Base-by-base conservation (phyloP, 2,329 filamentous ascomycete genomes). In the Trichophyton simii region DNA sequence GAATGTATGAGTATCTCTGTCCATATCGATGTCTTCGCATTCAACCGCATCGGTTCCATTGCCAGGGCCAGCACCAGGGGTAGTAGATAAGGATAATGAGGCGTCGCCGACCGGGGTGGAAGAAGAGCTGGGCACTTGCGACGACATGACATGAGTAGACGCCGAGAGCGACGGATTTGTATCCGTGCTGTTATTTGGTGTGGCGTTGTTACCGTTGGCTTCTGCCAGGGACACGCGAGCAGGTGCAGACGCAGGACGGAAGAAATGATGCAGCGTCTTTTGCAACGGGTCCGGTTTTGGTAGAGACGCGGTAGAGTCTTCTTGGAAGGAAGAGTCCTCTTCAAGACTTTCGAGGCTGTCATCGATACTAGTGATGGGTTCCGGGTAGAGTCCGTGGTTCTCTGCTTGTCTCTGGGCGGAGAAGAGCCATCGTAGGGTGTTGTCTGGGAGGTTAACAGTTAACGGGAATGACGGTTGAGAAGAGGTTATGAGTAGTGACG, bases 401-500 rank as follows among this genome's bases (percentile, higher is more conserved):
- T n/a, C 72, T 13, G 42, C 22, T 3, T 71, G 66, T 62, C 72
- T 71, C 60, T 75, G 74, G 5, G 75, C 75, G 28, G 72, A 73
- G 63, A 72, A 77, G 7, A 77, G 70, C 72, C 74, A 74, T 36
- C 72, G 70, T 25, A 77, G 68, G 15, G 75, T 77, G 64, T 76
- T 76, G 57, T 73, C 75, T 77, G 36, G 7, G 25, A 25, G 4
- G 8, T 11, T 15, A 57, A 54, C 28, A 25, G 66, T 72, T 54
- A 72, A 67, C 18, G 18, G 20, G 5, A 6, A 25, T 38, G 15
- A 57, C 5, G 15, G n/a, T 11, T n/a, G 34, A 18, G n/a, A n/a
- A 42, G 4, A 42, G 15, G 5, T 22, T 15, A n/a, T 22, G 9
- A 28, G 15, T 13, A 42, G 25, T 7, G 15, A 11, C 8, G 31